A percentile compares a stretch with the other conserved stretches of the same genome.
Conservation (phyloP, 306 rosid genomes). For the Trifolium repens region DNA sequence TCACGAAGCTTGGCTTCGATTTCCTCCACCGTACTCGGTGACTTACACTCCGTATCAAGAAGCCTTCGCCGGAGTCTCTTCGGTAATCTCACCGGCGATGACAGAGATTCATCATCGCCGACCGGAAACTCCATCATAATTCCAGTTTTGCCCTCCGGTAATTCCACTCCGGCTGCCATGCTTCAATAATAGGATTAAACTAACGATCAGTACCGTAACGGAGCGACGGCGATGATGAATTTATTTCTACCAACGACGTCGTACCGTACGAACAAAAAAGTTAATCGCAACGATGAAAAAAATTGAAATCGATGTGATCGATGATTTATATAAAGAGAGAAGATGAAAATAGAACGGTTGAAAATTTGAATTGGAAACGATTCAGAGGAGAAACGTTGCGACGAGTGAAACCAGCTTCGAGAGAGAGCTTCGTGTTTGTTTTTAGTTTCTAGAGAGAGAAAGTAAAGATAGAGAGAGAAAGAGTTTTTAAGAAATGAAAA, state of each 20-base stretch:
- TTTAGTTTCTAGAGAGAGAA: constrained; percentile 37
- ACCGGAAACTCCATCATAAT: constrained; percentile 59
- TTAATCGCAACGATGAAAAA: constrained; percentile 13
- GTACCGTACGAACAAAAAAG: constrained; percentile 33
- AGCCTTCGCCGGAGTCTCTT: constrained; percentile 76
- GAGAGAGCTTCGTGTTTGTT: constrained; percentile 16
- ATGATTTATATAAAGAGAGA: background rate
- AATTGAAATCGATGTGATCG: background rate
- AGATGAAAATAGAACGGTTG: background rate
- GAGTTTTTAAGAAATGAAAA: background rate
- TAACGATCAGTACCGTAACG: constrained; percentile 7
- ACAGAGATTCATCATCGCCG: constrained; percentile 50
- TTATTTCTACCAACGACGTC: constrained; percentile 27
- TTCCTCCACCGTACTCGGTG: constrained; percentile 77
- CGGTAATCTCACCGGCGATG: constrained; percentile 73
- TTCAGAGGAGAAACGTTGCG: constrained; percentile 37
- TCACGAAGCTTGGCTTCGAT: constrained; percentile 84
- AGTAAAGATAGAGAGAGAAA: background rate
- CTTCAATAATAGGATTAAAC: background rate
- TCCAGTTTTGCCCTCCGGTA: constrained; percentile 47
- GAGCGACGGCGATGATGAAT: constrained; percentile 41
- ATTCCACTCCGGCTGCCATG: constrained; percentile 64
- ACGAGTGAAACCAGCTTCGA: constrained; percentile 44
- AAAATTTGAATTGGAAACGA: constrained; percentile 24
- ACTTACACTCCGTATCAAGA: constrained; percentile 62